Evolutionary conservation across 306 rosid species (phyloP), one percentile per base, ranked within the genome.

Genomic region (Purshia tridentata): DNA sequence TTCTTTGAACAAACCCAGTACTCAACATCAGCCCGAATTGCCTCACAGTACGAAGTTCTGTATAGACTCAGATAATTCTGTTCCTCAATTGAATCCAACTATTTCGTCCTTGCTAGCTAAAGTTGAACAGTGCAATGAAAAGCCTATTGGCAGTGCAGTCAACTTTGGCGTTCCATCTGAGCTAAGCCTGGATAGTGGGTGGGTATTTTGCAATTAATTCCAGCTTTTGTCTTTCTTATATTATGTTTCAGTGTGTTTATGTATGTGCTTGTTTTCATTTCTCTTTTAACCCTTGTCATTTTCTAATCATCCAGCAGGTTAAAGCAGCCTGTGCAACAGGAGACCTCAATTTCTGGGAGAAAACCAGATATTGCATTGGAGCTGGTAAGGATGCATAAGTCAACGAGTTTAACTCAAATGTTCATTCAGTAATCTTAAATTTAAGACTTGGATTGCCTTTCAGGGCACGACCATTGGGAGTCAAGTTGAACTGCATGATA

Each of bases 141-240:
- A 48, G 61, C 78, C 74, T 60, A 41, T 61, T 39, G 65, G 45
- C 52, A 74, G 67, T 78, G 55, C 72, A 42, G 53, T 41, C 42
- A 48, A 80, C 69, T 75, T 69, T 41, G 1, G 16, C 47, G 54
- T 19, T 73, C 74, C 65, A 19, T 63, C 82, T 47, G 88, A 79
- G 53, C 55, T 73, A 22, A 64, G 72, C 70, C 77, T 86, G 29
- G 95, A 78, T 61, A 69, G 76, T 75, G 78, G 88, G 97, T 92
- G 57, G n/a, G 97, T 75, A 23, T 39, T 81, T 81, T 60, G 59
- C 45, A 67, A 5, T 73, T 18, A 58, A 47, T 19, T 46, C 2
- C 23, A 47, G 81, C 57, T 58, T 51, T 29, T 20, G 37, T 39
- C 3, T 39, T 37, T 62, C 35, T 6, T 45, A 29, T 40, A 47